Evolutionary conservation across 2,329 filamentous ascomycete genomes (phyloP), one percentile per base, ranked within the genome.

Genomic region (Aureobasidium sp.): DNA sequence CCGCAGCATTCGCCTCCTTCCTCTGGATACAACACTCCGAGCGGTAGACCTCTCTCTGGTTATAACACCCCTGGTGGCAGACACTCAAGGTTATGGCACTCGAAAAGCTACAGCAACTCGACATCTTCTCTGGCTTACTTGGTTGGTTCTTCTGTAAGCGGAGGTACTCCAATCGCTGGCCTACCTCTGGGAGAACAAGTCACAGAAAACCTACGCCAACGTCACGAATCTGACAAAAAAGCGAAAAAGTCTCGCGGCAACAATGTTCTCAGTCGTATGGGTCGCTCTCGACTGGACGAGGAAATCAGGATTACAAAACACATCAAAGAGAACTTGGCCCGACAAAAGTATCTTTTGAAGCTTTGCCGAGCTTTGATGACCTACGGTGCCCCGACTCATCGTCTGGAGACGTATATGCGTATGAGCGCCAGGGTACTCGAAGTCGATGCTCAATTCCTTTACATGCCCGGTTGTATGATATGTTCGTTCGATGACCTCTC

Each of bases 401-500:
- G 92, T 11, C 78, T 96, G 21, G 92, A 96, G 73, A 88, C 95
- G 70, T 96, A 95, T 72, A 86, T 96, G 83, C 86, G 82, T 64
- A 95, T 93, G 88, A 91, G 89, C 9, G 87, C 92, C 1, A 82
- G 89, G n/a, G 89, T 94, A 1, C 81, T 96, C 38, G 89, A 92
- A 72, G 92, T 96, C 17, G 88, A 95, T 65, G 88, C 87, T 6
- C 90, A 95, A 68, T 96, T 94, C 67, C 76, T 96, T 23, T 96
- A 96, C 70, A 84, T 96, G 31, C 91, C 92, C 0, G 89, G 89
- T 0, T 95, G 89, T 69, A 96, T 96, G 92, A 89, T 96, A 60
- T 88, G 96, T 69, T 93, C 90, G 4, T 96, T 96, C 69, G 91
- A 84, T 68, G 89, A 93, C 72, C 74, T 76, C 5, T 75, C 79